phyloP scores from a whole-genome alignment of 139 green algal species.

The Chlorokybus atmophyticus region DNA sequence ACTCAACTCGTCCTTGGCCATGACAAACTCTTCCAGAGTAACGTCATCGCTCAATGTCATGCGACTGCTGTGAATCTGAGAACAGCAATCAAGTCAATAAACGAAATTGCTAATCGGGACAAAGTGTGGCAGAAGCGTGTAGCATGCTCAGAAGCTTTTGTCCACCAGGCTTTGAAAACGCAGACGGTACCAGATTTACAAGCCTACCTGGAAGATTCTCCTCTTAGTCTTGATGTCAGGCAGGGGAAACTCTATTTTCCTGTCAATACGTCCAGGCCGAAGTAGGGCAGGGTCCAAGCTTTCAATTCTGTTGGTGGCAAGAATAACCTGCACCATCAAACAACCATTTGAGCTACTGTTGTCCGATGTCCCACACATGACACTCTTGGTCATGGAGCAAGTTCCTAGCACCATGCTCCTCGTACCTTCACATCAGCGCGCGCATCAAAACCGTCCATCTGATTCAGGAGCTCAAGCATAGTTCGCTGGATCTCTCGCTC shows the following conservation, averaged over 20 bases:
- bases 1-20: slow-evolving; percentile 81
- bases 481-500: slow-evolving; percentile 97
- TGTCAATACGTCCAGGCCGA: slow-evolving; percentile 75
- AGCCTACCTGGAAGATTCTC: slow-evolving; percentile 82
- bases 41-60: slow-evolving; percentile 93
- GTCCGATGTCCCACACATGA: slow-evolving; percentile 29
- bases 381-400: no score
- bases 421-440: slow-evolving; percentile 93
- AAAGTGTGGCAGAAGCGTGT: slow-evolving; percentile 15
- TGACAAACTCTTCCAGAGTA: slow-evolving; percentile 94
- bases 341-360: no score
- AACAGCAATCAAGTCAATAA: slow-evolving; percentile 1
- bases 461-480: slow-evolving; percentile 97
- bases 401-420: no score
- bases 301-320: slow-evolving; percentile 98
- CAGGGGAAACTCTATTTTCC: slow-evolving; percentile 98
- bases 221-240: slow-evolving; percentile 96
- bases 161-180: neutral
- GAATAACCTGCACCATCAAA: no score
- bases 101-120: slow-evolving; percentile 14
- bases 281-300: slow-evolving; percentile 91
- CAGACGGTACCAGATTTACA: neutral
- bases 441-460: slow-evolving; percentile 93
- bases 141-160: neutral
- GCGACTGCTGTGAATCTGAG: slow-evolving; percentile 42